phyloP scores from a whole-genome alignment of 176 grass and related monocot species.

The Musa itinerans region DNA sequence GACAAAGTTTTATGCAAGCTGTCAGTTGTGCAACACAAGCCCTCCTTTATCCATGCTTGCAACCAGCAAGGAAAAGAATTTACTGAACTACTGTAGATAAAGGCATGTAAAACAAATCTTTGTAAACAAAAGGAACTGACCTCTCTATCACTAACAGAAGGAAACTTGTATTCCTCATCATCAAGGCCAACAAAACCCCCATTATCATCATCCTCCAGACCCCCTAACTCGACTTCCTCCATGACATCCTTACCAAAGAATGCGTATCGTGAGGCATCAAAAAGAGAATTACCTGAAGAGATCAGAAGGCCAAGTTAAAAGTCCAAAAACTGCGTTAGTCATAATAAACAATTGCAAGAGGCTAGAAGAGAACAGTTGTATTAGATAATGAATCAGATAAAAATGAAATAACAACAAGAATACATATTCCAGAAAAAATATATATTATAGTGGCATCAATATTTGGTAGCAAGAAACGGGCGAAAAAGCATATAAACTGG shows the following conservation, averaged over 20 bases:
- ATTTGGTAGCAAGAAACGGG: not conserved
- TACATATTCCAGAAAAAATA: not conserved
- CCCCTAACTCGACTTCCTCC: slow-evolving; percentile 8
- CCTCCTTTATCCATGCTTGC: not conserved
- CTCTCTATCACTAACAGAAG: slow-evolving; percentile 14
- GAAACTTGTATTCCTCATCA: slow-evolving; percentile 8
- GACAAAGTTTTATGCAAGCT: too few relatives aligned
- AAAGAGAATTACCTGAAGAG: slow-evolving; percentile 4
- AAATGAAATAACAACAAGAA: not conserved
- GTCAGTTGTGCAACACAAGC: not conserved
- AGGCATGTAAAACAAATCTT: not conserved
- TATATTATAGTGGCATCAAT: not conserved
- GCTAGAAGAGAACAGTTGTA: not conserved
- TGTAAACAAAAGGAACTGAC: slow-evolving; percentile 1
- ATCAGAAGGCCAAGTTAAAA: not conserved
- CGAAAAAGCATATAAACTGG: too few relatives aligned
- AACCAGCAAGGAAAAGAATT: not conserved
- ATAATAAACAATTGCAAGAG: not conserved
- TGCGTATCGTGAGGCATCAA: slow-evolving; percentile 13
- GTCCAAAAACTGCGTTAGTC: not conserved
- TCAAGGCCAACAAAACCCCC: not conserved
- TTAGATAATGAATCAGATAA: not conserved
- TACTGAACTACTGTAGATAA: not conserved
- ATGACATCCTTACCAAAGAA: slow-evolving; percentile 3
- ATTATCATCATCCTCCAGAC: slow-evolving; percentile 1